Evolutionary conservation across 768 basidiomycete species (phyloP).

Genomic region (Rhizopogon vesiculosus): DNA sequence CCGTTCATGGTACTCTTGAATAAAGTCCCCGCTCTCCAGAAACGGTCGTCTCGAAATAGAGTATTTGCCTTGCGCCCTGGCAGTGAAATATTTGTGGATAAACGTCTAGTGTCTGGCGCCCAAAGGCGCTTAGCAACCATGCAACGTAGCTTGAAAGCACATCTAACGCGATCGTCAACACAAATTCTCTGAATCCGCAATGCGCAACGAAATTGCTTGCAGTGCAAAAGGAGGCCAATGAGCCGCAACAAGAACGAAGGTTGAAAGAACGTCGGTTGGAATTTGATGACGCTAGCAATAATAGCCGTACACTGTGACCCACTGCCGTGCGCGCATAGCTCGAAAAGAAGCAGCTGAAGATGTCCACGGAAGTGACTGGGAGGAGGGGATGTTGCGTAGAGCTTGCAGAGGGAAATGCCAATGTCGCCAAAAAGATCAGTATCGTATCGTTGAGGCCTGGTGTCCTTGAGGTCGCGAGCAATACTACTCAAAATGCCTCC

Average conservation of each 20-base stretch:
- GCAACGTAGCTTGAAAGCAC: neutral
- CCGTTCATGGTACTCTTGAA: slow-evolving; percentile 6
- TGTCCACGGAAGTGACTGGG: slow-evolving; percentile 35
- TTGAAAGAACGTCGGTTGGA: slow-evolving; percentile 36
- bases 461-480: slow-evolving; percentile 32
- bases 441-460: slow-evolving; percentile 26
- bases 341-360: slow-evolving; percentile 41
- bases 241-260: slow-evolving; percentile 30
- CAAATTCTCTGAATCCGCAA: neutral
- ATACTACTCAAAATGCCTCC: slow-evolving; percentile 36
- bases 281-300: slow-evolving; percentile 33
- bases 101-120: neutral
- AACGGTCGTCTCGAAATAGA: neutral
- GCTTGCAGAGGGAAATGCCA: slow-evolving; percentile 26
- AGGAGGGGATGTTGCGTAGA: slow-evolving; percentile 33
- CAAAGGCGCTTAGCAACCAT: neutral
- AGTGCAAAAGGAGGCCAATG: slow-evolving; percentile 34
- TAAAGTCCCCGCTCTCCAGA: neutral
- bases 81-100: neutral
- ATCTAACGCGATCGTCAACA: neutral
- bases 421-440: slow-evolving; percentile 27
- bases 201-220: slow-evolving; percentile 31
- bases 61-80: neutral
- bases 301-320: slow-evolving; percentile 32
- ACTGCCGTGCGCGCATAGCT: slow-evolving; percentile 34